Evolutionary conservation across 768 basidiomycete genomes (phyloP).

Genomic region (Boletus sp.): DNA sequence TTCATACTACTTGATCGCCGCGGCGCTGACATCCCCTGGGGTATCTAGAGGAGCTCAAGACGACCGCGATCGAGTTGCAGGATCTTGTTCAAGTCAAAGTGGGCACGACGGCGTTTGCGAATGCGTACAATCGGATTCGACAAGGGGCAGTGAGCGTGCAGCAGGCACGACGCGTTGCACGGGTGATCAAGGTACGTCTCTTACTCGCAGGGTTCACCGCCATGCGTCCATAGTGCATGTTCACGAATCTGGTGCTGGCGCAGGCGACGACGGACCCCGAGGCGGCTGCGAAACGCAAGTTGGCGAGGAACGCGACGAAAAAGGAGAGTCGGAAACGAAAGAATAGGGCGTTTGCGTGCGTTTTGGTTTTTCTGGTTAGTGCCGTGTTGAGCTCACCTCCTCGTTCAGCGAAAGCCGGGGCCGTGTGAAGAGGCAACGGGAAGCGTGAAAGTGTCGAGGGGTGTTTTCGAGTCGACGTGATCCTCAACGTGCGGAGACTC

Average conservation of each 20-base stretch:
- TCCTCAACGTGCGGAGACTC: too few species aligned
- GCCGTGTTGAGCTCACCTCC: not conserved
- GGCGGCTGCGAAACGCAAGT: slow-evolving; percentile 71
- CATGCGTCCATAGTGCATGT: too few species aligned
- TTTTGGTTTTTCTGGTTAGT: slow-evolving; percentile 8
- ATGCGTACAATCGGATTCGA: slow-evolving; percentile 76
- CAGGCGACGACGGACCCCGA: slow-evolving; percentile 72
- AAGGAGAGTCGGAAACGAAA: slow-evolving; percentile 87
- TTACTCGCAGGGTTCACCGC: too few species aligned
- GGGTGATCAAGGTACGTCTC: slow-evolving; percentile 46
- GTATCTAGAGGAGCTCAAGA: slow-evolving; percentile 74
- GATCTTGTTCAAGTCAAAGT: slow-evolving; percentile 87
- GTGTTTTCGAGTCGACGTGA: too few species aligned
- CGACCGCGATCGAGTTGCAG: slow-evolving; percentile 76
- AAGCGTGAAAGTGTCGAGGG: slow-evolving; percentile 16
- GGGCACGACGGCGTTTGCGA: slow-evolving; percentile 81
- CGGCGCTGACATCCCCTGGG: not conserved
- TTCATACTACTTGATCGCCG: not conserved
- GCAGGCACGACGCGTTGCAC: slow-evolving; percentile 66
- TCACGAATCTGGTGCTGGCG: slow-evolving; percentile 5
- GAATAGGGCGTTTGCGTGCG: slow-evolving; percentile 57
- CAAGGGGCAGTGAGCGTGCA: slow-evolving; percentile 65
- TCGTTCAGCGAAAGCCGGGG: slow-evolving; percentile 46
- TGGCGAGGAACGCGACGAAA: slow-evolving; percentile 69
- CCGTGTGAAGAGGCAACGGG: slow-evolving; percentile 44